A percentile compares a stretch with the other conserved stretches of the same genome.
Conservation (phyloP, 164 flowering plant species). For the Nymphaea colorata region DNA sequence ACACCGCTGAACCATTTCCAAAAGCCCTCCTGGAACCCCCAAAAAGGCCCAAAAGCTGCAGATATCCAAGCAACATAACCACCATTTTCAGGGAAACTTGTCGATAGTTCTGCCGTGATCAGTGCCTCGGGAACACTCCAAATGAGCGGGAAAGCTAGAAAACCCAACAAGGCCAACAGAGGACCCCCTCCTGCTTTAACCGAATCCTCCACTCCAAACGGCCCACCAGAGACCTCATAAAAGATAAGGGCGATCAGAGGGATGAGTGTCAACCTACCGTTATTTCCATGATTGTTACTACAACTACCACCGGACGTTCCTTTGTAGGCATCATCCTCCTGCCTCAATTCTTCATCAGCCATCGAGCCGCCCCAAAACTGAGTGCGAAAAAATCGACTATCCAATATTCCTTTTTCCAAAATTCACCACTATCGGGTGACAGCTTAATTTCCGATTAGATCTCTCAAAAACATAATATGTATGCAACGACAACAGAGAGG, state of each 20-base stretch:
- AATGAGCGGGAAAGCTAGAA: conserved; percentile 61
- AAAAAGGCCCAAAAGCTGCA: conserved; percentile 80
- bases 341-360: too few relatives aligned
- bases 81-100: conserved; percentile 78
- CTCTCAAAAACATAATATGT: too few relatives aligned
- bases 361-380: too few relatives aligned
- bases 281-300: conserved; percentile 1
- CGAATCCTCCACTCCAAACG: conserved; percentile 87
- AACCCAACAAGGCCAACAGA: conserved; percentile 63
- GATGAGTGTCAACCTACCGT: conserved; percentile 46
- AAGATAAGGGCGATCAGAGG: conserved; percentile 79
- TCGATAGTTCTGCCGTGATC: conserved; percentile 77
- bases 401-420: too few relatives aligned
- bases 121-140: conserved; percentile 96
- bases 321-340: too few relatives aligned
- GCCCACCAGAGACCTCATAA: conserved; percentile 94
- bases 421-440: too few relatives aligned
- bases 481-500: too few relatives aligned
- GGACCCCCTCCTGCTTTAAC: conserved; percentile 81
- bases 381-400: too few relatives aligned
- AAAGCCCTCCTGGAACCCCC: conserved; percentile 93
- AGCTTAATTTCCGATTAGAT: too few relatives aligned
- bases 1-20: conserved; percentile 97
- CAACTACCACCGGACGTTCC: too few relatives aligned
- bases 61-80: conserved; percentile 89